Base-by-base conservation (phyloP, 495 filamentous ascomycete genomes). In the Penicillium tannophilum region DNA sequence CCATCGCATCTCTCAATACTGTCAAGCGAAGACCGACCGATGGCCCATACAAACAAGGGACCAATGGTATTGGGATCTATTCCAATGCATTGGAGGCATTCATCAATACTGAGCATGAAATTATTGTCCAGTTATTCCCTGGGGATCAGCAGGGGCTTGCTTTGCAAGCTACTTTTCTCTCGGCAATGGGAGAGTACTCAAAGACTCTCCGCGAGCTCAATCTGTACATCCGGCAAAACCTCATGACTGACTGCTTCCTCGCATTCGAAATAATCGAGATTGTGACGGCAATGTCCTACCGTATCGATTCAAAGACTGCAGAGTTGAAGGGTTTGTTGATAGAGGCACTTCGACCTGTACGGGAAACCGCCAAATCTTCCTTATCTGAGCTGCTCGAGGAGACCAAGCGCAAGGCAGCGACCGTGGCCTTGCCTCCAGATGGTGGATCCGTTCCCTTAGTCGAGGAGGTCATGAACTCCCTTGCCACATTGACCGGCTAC, bases 241-340 rank as follows among this genome's bases (percentile, higher is more conserved):
- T 97, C 42, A 86, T 84, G 64, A 98, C 92, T 1, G 94, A 99
- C 73, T 97, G 95, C 75, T 99, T 90, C 69, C 82, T 99, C 24
- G 92, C 92, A 4, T 99, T 95, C 69, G 94, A 99, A 68, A 92
- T 98, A 54, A 89, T 96, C 45, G 93, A 96, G 63, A 90, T 96
- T 58, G 89, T 99, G 43, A 90, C 90, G 3, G 81, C 81, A 35
- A 82, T 95, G 58, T 92, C 90, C 12, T 86, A 88, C 60, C 86
- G 88, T 47, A 79, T 99, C 7, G 95, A 95, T 53, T 75, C 79
- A 3, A 86, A 88, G 64, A 94, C 91, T 6, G 91, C 90, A 2
- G 93, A 96, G 68, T 84, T 96, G 41, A 96, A 96, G 70, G 82
- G 83, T 36, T 82, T 88, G 12, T 85, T 98, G 46, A 85, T 89